Percentiles rank a stretch among this genome's conserved stretches.
Evolutionary conservation across 1,284 basidiomycete genomes (phyloP).

Genomic region (Psilocybe mexicana): DNA sequence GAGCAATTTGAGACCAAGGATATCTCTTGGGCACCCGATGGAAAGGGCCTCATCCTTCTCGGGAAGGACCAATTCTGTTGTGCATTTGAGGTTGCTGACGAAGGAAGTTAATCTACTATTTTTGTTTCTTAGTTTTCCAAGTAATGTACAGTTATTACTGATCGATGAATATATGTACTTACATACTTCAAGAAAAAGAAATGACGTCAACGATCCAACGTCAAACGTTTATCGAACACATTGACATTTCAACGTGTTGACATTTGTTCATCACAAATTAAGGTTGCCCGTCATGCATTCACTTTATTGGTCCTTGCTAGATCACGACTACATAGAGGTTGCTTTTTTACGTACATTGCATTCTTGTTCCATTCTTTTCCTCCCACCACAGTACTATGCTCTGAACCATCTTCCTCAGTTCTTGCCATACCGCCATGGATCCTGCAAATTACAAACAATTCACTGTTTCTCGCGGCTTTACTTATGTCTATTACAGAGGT

Average conservation of each 20-base stretch:
- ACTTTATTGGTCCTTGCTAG: too few species aligned
- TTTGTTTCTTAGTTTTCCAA: not conserved
- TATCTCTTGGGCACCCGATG: slow-evolving; percentile 80
- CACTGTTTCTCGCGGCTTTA: slow-evolving; percentile 31
- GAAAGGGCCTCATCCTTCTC: slow-evolving; percentile 71
- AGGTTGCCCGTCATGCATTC: too few species aligned
- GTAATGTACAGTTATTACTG: too few species aligned
- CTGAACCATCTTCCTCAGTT: not conserved
- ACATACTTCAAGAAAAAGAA: too few species aligned
- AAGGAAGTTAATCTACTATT: slow-evolving; percentile 14
- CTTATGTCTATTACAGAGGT: slow-evolving; percentile 35
- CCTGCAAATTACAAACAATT: slow-evolving; percentile 23
- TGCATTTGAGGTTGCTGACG: slow-evolving; percentile 76
- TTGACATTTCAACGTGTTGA: too few species aligned
- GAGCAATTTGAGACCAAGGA: slow-evolving; percentile 67
- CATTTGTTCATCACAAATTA: too few species aligned
- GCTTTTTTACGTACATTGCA: too few species aligned
- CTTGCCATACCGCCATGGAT: slow-evolving; percentile 18
- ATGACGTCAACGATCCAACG: too few species aligned
- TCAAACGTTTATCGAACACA: too few species aligned
- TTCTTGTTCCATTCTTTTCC: too few species aligned
- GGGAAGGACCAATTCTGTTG: slow-evolving; percentile 81
- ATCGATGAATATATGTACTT: too few species aligned
- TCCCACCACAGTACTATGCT: not conserved
- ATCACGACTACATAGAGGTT: too few species aligned